Conservation (phyloP, 2,329 filamentous ascomycete genomes). For the Hirsutella thompsonii region DNA sequence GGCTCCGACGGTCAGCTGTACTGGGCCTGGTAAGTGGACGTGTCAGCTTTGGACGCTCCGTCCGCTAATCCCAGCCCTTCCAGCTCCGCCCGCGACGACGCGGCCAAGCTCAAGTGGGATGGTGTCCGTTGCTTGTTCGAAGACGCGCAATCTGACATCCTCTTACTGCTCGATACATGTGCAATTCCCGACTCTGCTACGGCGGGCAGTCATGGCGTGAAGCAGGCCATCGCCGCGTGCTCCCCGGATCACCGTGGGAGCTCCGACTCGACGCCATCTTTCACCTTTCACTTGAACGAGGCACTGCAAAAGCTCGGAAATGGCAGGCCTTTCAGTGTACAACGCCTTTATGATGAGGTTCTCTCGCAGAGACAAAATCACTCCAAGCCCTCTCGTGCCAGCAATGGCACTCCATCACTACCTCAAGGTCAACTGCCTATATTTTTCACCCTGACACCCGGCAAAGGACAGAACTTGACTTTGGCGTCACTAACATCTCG, state of each 20-base stretch:
- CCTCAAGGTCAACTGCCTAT: conserved; percentile 28
- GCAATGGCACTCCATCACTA: conserved; percentile 30
- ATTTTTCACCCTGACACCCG: conserved; percentile 42
- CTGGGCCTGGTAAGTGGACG: conserved; percentile 47
- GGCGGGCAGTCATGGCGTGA: conserved; percentile 40
- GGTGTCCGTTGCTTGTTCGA: conserved; percentile 50
- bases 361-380: conserved; percentile 31
- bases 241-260: conserved; percentile 33
- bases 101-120: conserved; percentile 50
- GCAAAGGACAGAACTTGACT: conserved; percentile 38
- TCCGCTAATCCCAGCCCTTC: not conserved
- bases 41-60: not conserved
- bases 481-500: conserved; percentile 32
- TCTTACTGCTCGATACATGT: conserved; percentile 50
- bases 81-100: conserved; percentile 44
- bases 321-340: conserved; percentile 40
- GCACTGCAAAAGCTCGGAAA: conserved; percentile 40
- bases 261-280: conserved; percentile 36
- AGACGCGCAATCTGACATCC: conserved; percentile 48
- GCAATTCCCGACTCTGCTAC: conserved; percentile 36
- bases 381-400: conserved; percentile 24
- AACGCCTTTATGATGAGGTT: conserved; percentile 44
- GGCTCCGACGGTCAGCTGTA: conserved; percentile 48
- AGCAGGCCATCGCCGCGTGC: conserved; percentile 51
- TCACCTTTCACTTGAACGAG: conserved; percentile 44